Percentiles rank a stretch among this genome's conserved stretches.
phyloP scores from a whole-genome alignment of 192 early-diverging fungal species.

The Linnemannia hyalina region DNA sequence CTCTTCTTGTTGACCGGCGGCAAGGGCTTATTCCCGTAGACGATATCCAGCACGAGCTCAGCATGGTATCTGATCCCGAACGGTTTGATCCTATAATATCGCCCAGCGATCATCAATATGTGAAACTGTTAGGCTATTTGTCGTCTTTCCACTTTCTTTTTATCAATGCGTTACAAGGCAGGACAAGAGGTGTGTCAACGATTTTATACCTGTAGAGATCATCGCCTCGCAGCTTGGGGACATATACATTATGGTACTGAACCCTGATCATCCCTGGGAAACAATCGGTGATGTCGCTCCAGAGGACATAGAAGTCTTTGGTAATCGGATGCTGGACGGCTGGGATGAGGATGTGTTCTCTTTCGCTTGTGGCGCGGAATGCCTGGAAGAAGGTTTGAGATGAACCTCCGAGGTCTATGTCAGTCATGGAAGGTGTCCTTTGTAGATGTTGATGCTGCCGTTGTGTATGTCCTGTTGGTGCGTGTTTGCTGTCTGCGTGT shows the following conservation, averaged over 20 bases:
- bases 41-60: slow-evolving; percentile 23
- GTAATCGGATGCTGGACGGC: background rate
- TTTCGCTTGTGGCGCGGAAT: background rate
- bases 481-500: too few species aligned
- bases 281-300: background rate
- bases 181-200: too few species aligned
- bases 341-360: background rate
- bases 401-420: background rate
- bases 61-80: slow-evolving; percentile 46
- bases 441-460: too few species aligned
- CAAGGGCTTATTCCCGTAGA: slow-evolving; percentile 11
- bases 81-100: slow-evolving; percentile 17
- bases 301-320: background rate
- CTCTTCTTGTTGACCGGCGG: background rate
- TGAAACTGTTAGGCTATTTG: too few species aligned
- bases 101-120: background rate
- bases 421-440: background rate
- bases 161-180: too few species aligned
- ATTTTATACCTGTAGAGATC: background rate
- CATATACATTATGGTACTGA: background rate
- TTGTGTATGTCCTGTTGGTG: too few species aligned
- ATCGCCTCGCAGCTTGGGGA: background rate
- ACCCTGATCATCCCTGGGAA: background rate
- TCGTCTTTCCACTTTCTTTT: too few species aligned
- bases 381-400: background rate